Evolutionary conservation across 2,329 filamentous ascomycete genomes (phyloP).

Genomic region (Chaetomium olivaceum): DNA sequence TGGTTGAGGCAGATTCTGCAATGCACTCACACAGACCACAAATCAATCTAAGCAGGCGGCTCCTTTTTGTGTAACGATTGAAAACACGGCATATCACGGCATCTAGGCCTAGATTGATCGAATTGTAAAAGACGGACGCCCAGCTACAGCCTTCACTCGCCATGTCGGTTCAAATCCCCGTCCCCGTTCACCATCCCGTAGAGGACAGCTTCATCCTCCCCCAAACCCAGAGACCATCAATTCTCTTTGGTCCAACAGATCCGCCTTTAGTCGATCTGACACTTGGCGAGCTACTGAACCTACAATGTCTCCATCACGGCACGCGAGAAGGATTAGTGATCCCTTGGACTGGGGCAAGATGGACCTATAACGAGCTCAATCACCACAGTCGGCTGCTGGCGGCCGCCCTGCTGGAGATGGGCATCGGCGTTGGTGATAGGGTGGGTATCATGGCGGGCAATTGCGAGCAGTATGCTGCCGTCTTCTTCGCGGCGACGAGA

Average conservation of each 20-base stretch:
- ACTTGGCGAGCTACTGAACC: constrained; percentile 69
- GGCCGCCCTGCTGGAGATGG: constrained; percentile 65
- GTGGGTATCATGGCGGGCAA: constrained; percentile 77
- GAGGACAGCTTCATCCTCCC: constrained; percentile 27
- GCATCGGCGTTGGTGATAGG: constrained; percentile 67
- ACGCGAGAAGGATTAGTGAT: constrained; percentile 69
- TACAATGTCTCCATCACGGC: constrained; percentile 67
- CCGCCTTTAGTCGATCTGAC: constrained; percentile 71
- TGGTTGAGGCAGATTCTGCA: constrained; percentile 10
- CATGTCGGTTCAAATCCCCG: constrained; percentile 27
- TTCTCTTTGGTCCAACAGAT: constrained; percentile 68
- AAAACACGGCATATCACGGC: not conserved
- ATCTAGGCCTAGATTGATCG: too few species aligned
- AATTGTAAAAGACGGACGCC: too few species aligned
- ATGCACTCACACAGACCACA: not conserved
- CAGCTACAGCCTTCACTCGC: not conserved
- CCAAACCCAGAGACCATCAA: constrained; percentile 47
- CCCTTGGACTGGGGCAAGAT: constrained; percentile 73
- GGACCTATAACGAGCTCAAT: constrained; percentile 68
- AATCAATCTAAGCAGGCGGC: not conserved
- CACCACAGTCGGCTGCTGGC: constrained; percentile 62
- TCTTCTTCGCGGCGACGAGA: constrained; percentile 71
- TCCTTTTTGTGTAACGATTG: not conserved
- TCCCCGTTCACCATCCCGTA: constrained; percentile 6
- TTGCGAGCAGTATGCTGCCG: constrained; percentile 76